phyloP scores from a whole-genome alignment of 768 basidiomycete genomes.

The Naganishia onofrii region DNA sequence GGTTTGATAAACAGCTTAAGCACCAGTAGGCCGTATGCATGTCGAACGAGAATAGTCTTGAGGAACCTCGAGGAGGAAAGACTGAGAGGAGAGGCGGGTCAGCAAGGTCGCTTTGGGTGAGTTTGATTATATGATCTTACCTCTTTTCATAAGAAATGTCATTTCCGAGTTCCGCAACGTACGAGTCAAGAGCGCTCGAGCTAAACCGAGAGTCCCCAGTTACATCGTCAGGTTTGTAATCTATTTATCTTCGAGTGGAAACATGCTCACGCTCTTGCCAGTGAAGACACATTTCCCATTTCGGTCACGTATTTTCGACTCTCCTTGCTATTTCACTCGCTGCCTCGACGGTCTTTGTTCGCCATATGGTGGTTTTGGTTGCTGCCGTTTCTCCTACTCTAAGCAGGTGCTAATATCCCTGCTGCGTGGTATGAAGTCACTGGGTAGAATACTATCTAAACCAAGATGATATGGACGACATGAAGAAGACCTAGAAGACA shows the following conservation, averaged over 20 bases:
- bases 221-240: neutral
- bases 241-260: neutral
- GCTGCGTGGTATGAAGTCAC: too few species aligned
- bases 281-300: slow-evolving; percentile 51
- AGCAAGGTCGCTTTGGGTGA: neutral
- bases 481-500: too few species aligned
- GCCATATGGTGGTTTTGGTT: neutral
- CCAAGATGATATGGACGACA: neutral
- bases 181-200: slow-evolving; percentile 73
- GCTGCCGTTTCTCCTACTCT: neutral
- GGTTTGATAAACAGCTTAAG: slow-evolving; percentile 96
- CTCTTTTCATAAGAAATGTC: slow-evolving; percentile 91
- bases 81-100: slow-evolving; percentile 50
- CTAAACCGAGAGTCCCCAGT: slow-evolving; percentile 30
- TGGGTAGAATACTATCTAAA: too few species aligned
- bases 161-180: slow-evolving; percentile 78
- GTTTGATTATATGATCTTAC: slow-evolving; percentile 54
- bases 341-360: neutral
- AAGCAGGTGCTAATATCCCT: too few species aligned
- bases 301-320: neutral
- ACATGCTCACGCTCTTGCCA: slow-evolving; percentile 48
- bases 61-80: slow-evolving; percentile 69
- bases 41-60: slow-evolving; percentile 84
- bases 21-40: slow-evolving; percentile 76
- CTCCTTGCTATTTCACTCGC: neutral